phyloP scores from a whole-genome alignment of 1,139 yeast species.

The Kodamaea fungicola region DNA sequence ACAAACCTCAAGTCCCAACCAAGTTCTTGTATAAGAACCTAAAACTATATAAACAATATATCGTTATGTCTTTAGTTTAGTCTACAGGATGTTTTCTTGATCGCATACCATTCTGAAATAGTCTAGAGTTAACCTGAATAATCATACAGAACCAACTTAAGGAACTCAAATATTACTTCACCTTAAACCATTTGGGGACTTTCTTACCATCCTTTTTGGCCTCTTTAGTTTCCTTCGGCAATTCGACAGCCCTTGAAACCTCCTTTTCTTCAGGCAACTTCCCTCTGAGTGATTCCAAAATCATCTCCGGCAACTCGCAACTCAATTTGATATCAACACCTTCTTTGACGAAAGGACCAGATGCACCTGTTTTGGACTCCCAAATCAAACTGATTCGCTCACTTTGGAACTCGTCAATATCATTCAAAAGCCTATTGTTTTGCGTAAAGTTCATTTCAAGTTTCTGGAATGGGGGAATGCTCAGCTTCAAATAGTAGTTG shows the following conservation, averaged over 20 bases:
- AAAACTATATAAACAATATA: too few species aligned
- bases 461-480: slow-evolving; percentile 44
- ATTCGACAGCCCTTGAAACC: too few species aligned
- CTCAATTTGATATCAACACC: slow-evolving; percentile 19
- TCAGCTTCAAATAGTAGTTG: slow-evolving; percentile 31
- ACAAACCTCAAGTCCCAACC: too few species aligned
- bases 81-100: too few species aligned
- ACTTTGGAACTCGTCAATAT: slow-evolving; percentile 30
- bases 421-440: slow-evolving; percentile 30
- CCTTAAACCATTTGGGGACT: slow-evolving; percentile 22
- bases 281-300: slow-evolving; percentile 32
- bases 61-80: too few species aligned
- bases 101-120: too few species aligned
- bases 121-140: too few species aligned
- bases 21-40: too few species aligned
- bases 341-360: slow-evolving; percentile 25
- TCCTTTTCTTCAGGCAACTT: slow-evolving; percentile 18
- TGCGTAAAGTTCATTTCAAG: slow-evolving; percentile 28
- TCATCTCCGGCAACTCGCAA: slow-evolving; percentile 39
- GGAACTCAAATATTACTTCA: too few species aligned
- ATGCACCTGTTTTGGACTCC: slow-evolving; percentile 20
- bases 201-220: slow-evolving; percentile 11
- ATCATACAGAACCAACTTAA: too few species aligned
- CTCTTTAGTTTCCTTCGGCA: neutral
- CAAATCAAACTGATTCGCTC: slow-evolving; percentile 36